Conservation (phyloP, 169 alveolate species). For the Plasmodium ovale region DNA sequence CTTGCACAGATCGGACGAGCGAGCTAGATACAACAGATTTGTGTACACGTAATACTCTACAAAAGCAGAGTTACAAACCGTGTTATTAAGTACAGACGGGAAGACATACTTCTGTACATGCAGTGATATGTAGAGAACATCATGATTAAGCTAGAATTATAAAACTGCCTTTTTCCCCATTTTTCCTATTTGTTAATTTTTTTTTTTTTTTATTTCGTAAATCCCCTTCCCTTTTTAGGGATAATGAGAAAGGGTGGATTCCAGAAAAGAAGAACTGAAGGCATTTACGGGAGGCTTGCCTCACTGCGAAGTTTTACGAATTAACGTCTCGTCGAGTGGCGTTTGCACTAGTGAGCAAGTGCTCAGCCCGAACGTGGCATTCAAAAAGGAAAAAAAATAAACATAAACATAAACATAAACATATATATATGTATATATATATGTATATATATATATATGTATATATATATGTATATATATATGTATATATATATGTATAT, state of each 20-base stretch:
- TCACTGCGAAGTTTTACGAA: not conserved
- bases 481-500: too few relatives aligned
- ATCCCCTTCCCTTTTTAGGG: conserved; percentile 21
- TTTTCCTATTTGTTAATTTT: conserved; percentile 1
- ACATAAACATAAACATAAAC: too few relatives aligned
- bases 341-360: too few relatives aligned
- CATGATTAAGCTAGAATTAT: not conserved
- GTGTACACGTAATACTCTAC: conserved; percentile 18
- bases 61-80: not conserved
- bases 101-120: not conserved
- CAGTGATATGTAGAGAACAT: not conserved
- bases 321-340: not conserved
- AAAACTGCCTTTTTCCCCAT: not conserved
- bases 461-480: not conserved
- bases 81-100: not conserved
- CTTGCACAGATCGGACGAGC: conserved; percentile 53
- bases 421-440: conserved; percentile 2
- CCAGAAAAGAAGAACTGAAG: conserved; percentile 57
- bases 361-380: too few relatives aligned
- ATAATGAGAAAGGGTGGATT: conserved; percentile 45
- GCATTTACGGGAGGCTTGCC: not conserved
- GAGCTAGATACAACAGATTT: conserved; percentile 75
- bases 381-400: too few relatives aligned
- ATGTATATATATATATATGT: not conserved
- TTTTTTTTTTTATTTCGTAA: not conserved